Evolutionary conservation across 208 protist species (phyloP).

Genomic region (Trypanosoma congolense): DNA sequence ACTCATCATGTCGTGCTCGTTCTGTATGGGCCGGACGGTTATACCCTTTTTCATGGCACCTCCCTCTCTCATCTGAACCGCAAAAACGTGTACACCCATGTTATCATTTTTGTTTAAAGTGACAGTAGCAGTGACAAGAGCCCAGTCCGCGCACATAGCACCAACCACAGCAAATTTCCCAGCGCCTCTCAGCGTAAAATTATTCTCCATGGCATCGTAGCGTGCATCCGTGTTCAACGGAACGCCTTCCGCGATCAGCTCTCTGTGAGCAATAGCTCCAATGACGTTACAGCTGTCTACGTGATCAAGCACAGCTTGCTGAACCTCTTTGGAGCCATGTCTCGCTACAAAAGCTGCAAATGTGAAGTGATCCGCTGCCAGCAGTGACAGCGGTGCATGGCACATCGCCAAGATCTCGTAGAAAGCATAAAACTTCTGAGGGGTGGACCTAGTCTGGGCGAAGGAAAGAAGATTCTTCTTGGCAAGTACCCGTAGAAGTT

Average conservation of each 20-base stretch:
- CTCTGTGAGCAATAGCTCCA: slow-evolving; percentile 64
- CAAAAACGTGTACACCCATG: slow-evolving; percentile 68
- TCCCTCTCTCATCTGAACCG: slow-evolving; percentile 61
- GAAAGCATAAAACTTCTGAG: slow-evolving; percentile 50
- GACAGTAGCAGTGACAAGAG: slow-evolving; percentile 73
- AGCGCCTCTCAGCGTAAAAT: slow-evolving; percentile 74
- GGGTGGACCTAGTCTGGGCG: slow-evolving; percentile 78
- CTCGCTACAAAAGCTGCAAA: slow-evolving; percentile 74
- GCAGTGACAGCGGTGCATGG: slow-evolving; percentile 48
- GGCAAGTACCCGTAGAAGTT: slow-evolving; percentile 56
- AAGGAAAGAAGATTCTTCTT: slow-evolving; percentile 61
- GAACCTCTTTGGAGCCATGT: slow-evolving; percentile 41
- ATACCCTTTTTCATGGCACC: slow-evolving; percentile 43
- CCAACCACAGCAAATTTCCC: slow-evolving; percentile 82
- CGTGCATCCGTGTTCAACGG: slow-evolving; percentile 82
- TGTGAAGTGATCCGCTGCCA: slow-evolving; percentile 82
- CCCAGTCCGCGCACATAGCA: slow-evolving; percentile 71
- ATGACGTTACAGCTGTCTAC: slow-evolving; percentile 54
- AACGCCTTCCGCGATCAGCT: slow-evolving; percentile 69
- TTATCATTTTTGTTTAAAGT: slow-evolving; percentile 75
- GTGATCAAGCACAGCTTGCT: slow-evolving; percentile 44
- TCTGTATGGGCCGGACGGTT: slow-evolving; percentile 38
- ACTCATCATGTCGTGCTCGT: slow-evolving; percentile 41
- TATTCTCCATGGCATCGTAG: slow-evolving; percentile 67
- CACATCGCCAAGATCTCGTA: slow-evolving; percentile 77